These are phyloP conservation scores for Phytophthora chlamydospora DNA, from an alignment of 352 stramenopile species.

Conservation along the genomic window DNA sequence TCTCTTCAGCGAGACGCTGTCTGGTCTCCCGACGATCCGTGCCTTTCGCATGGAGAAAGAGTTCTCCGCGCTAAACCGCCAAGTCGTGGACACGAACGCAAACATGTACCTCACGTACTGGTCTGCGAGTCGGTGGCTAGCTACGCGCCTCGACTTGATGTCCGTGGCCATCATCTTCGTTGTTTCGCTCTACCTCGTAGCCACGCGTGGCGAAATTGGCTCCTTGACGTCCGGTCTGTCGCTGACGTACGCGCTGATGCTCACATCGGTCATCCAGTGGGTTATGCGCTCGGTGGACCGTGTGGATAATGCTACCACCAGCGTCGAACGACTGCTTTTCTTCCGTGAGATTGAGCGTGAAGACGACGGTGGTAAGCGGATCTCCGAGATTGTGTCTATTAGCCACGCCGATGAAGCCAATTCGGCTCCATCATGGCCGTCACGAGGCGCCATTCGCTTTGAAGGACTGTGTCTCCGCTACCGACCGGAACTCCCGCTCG, in stretches of 20 bases:
- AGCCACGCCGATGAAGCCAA: not conserved
- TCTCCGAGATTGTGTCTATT: slow-evolving; percentile 2
- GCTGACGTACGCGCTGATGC: slow-evolving; percentile 43
- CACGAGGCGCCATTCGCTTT: slow-evolving; percentile 30
- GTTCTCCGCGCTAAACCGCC: slow-evolving; percentile 41
- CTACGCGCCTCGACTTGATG: slow-evolving; percentile 86
- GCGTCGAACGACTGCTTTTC: slow-evolving; percentile 39
- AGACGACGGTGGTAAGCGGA: slow-evolving; percentile 24
- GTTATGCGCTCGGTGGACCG: slow-evolving; percentile 34
- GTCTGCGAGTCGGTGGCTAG: slow-evolving; percentile 89
- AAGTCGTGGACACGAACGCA: slow-evolving; percentile 43
- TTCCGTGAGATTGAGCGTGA: slow-evolving; percentile 43
- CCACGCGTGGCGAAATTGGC: slow-evolving; percentile 38
- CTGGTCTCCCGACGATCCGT: slow-evolving; percentile 92
- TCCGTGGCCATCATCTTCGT: slow-evolving; percentile 86
- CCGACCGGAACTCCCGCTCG: slow-evolving; percentile 43
- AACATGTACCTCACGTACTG: slow-evolving; percentile 51
- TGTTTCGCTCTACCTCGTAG: slow-evolving; percentile 89
- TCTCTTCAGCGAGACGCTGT: slow-evolving; percentile 92
- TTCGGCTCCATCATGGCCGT: slow-evolving; percentile 26
- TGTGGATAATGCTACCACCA: slow-evolving; percentile 54
- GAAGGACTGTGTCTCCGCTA: slow-evolving; percentile 39
- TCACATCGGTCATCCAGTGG: slow-evolving; percentile 53
- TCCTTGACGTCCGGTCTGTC: slow-evolving; percentile 34
- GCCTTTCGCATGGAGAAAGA: slow-evolving; percentile 52